phyloP scores from a whole-genome alignment of 257 asterid genomes.

The Salvia hispanica region DNA sequence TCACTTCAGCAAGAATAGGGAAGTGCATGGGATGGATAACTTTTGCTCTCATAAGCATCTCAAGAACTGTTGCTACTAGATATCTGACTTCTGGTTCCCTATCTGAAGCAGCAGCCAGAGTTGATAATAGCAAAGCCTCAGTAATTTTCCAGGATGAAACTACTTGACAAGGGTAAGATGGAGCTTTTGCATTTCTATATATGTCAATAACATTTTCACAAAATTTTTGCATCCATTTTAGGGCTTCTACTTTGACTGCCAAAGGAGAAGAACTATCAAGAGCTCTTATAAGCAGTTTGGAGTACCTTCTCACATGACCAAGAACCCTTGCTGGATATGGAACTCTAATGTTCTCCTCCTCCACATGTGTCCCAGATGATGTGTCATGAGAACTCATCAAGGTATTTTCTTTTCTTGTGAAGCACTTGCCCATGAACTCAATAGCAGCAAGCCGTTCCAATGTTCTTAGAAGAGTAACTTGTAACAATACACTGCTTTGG shows the following conservation, averaged over 20 bases:
- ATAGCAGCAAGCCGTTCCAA: conserved; percentile 68
- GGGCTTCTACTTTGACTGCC: conserved; percentile 76
- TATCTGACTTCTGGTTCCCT: conserved; percentile 84
- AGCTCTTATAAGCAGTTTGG: conserved; percentile 61
- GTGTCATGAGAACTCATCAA: conserved; percentile 44
- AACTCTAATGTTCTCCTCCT: conserved; percentile 49
- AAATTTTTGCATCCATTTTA: conserved; percentile 69
- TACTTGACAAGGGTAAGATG: conserved; percentile 73
- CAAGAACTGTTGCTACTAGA: conserved; percentile 68
- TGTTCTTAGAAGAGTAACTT: conserved; percentile 63
- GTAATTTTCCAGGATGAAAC: conserved; percentile 59
- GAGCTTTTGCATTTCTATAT: conserved; percentile 43
- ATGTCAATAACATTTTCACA: conserved; percentile 62
- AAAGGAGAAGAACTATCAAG: conserved; percentile 70
- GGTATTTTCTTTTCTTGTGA: conserved; percentile 46
- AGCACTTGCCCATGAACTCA: conserved; percentile 69
- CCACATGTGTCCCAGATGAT: conserved; percentile 38
- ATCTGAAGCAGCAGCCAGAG: conserved; percentile 78
- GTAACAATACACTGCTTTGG: conserved; percentile 62
- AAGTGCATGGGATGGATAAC: conserved; percentile 77
- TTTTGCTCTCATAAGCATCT: conserved; percentile 80
- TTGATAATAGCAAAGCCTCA: conserved; percentile 67
- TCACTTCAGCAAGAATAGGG: conserved; percentile 58
- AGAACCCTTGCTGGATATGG: conserved; percentile 50
- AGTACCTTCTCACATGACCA: conserved; percentile 63